phyloP scores from a whole-genome alignment of 2,329 filamentous ascomycete species.

The Hypoxylon sp. region DNA sequence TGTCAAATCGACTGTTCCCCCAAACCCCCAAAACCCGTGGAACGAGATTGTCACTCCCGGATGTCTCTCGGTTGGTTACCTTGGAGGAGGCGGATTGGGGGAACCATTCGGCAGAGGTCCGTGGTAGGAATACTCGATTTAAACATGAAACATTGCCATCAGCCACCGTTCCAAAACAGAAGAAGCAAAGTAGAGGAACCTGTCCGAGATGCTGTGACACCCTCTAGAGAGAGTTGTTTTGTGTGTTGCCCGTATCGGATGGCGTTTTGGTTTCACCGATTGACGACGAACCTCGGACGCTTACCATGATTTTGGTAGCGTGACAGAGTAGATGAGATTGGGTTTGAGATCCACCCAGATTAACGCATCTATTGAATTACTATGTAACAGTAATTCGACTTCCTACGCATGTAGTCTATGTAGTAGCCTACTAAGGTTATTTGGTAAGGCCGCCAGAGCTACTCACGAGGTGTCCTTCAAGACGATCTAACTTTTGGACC shows the following conservation, averaged over 20 bases:
- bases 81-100: constrained; percentile 30
- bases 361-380: constrained; percentile 18
- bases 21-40: constrained; percentile 13
- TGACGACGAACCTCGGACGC: constrained; percentile 31
- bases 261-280: constrained; percentile 39
- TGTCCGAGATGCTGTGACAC: constrained; percentile 49
- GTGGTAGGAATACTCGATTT: constrained; percentile 38
- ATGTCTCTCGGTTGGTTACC: constrained; percentile 43
- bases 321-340: constrained; percentile 35
- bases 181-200: constrained; percentile 29
- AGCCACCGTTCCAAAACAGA: constrained; percentile 39
- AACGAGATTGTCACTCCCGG: constrained; percentile 39
- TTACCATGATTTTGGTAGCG: constrained; percentile 37
- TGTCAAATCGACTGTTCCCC: constrained; percentile 22
- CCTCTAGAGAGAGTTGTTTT: constrained; percentile 6
- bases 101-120: constrained; percentile 34
- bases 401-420: constrained; percentile 24
- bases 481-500: constrained; percentile 15
- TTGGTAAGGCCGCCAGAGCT: constrained; percentile 18
- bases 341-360: constrained; percentile 42
- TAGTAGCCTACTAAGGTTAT: constrained; percentile 1
- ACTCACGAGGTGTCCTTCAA: constrained; percentile 14
- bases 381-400: constrained; percentile 34
- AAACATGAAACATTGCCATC: constrained; percentile 47
- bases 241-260: constrained; percentile 41